These are phyloP conservation scores for Apocynum venetum DNA, from an alignment of 257 asterid genomes.

Conservation along the genomic window DNA sequence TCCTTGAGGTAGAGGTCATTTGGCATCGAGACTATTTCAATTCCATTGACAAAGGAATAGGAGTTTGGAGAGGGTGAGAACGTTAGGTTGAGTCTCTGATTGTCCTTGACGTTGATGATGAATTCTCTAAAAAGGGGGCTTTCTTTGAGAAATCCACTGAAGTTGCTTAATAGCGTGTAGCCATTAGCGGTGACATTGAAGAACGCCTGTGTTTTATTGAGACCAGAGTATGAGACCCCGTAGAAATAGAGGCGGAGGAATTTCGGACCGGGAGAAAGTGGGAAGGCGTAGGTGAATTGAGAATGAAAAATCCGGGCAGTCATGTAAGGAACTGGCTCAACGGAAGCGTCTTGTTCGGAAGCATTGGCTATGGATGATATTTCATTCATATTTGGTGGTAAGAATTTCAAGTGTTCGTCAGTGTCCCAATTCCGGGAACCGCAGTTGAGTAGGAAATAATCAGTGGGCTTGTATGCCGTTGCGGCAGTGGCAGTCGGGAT, in stretches of 20 bases:
- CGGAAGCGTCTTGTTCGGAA: constrained; percentile 16
- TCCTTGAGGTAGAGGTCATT: constrained; percentile 29
- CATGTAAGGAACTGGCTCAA: constrained; percentile 27
- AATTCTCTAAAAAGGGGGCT: constrained; percentile 24
- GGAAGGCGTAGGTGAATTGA: constrained; percentile 41
- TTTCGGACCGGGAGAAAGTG: constrained; percentile 36
- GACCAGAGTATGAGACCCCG: constrained; percentile 27
- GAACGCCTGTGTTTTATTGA: constrained; percentile 5
- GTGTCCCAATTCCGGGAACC: constrained; percentile 52
- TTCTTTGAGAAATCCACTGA: constrained; percentile 32
- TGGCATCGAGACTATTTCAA: constrained; percentile 54
- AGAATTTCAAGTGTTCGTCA: constrained; percentile 26
- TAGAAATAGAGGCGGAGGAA: constrained; percentile 58
- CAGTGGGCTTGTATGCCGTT: constrained; percentile 27
- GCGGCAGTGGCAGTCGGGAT: constrained; percentile 1
- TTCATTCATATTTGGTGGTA: constrained; percentile 24
- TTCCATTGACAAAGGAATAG: constrained; percentile 53
- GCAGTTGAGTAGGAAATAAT: constrained; percentile 49
- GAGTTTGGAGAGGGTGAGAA: constrained; percentile 40
- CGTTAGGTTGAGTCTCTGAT: constrained; percentile 30
- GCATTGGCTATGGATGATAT: constrained; percentile 24
- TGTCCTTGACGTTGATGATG: constrained; percentile 29
- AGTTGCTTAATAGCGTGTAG: constrained; percentile 37
- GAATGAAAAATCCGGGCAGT: constrained; percentile 40
- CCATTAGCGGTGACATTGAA: constrained; percentile 41